Conservation (phyloP, 1,284 basidiomycete species). For the Heterobasidion irregulare region DNA sequence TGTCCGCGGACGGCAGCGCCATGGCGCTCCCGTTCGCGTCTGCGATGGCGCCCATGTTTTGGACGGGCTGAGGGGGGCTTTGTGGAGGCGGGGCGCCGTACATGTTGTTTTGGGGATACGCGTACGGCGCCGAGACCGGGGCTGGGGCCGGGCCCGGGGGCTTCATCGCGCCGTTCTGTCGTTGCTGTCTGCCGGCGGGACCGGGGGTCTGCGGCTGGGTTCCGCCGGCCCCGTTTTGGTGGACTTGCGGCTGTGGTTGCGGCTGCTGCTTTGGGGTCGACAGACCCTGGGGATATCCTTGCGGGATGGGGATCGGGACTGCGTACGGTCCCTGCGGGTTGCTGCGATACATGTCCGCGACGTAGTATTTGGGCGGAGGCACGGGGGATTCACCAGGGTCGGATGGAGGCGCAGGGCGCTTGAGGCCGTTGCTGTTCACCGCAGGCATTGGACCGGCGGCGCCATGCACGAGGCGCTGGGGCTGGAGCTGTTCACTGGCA, state of each 20-base stretch:
- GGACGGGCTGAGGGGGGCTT: conserved; percentile 3
- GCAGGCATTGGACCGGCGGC: conserved; percentile 1
- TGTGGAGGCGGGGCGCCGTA: conserved; percentile 1
- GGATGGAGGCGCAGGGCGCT: conserved; percentile 12
- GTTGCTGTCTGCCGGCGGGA: too few relatives aligned
- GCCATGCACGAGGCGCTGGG: conserved; percentile 2
- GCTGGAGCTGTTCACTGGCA: conserved; percentile 2
- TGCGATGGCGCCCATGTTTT: too few relatives aligned
- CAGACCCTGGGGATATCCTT: conserved; percentile 12
- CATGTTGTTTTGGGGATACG: background rate
- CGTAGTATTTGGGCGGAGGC: conserved; percentile 14
- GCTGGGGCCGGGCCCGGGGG: too few relatives aligned
- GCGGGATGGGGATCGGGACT: conserved; percentile 5
- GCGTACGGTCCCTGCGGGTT: conserved; percentile 7
- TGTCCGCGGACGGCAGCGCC: background rate
- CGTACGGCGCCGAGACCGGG: background rate
- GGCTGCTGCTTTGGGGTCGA: conserved; percentile 10
- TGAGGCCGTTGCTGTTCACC: conserved; percentile 1
- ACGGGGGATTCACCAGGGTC: conserved; percentile 8
- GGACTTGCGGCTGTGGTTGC: background rate
- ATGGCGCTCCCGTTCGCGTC: too few relatives aligned
- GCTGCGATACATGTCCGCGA: conserved; percentile 7
- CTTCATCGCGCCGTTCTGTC: too few relatives aligned
- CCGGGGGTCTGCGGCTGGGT: too few relatives aligned
- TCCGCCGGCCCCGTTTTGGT: background rate